phyloP scores from a whole-genome alignment of 441 rosid genomes.

The Iberis amara region DNA sequence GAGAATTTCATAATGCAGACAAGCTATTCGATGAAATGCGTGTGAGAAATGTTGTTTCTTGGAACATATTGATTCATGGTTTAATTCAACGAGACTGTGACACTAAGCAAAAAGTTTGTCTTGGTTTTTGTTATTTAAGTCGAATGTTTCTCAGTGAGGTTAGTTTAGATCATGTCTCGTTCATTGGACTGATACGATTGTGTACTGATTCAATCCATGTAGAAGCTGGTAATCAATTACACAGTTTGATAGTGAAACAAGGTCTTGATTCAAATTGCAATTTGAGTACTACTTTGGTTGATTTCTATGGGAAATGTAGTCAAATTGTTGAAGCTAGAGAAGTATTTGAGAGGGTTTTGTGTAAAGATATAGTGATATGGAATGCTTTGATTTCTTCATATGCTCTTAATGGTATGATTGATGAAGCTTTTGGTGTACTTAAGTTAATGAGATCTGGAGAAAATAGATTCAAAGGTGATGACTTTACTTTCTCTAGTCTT shows the following conservation, averaged over 20 bases:
- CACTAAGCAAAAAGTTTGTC: not conserved
- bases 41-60: slow-evolving; percentile 48
- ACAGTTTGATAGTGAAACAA: slow-evolving; percentile 41
- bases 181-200: slow-evolving; percentile 46
- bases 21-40: slow-evolving; percentile 63
- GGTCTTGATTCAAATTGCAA: slow-evolving; percentile 41
- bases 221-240: slow-evolving; percentile 45
- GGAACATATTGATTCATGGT: slow-evolving; percentile 60
- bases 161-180: slow-evolving; percentile 43
- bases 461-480: slow-evolving; percentile 26
- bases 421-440: slow-evolving; percentile 41
- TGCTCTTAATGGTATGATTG: slow-evolving; percentile 38
- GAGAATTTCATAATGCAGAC: slow-evolving; percentile 27
- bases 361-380: slow-evolving; percentile 53
- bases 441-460: slow-evolving; percentile 36
- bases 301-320: slow-evolving; percentile 64
- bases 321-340: slow-evolving; percentile 37
- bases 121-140: slow-evolving; percentile 36
- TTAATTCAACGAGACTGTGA: slow-evolving; percentile 19
- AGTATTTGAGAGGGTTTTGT: slow-evolving; percentile 37
- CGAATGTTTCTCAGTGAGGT: slow-evolving; percentile 38
- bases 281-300: slow-evolving; percentile 43
- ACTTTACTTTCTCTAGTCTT: slow-evolving; percentile 56
- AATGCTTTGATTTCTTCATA: slow-evolving; percentile 55
- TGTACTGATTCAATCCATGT: slow-evolving; percentile 36